Evolutionary conservation across 352 stramenopile genomes (phyloP).

Genomic region (Globisporangium solare): DNA sequence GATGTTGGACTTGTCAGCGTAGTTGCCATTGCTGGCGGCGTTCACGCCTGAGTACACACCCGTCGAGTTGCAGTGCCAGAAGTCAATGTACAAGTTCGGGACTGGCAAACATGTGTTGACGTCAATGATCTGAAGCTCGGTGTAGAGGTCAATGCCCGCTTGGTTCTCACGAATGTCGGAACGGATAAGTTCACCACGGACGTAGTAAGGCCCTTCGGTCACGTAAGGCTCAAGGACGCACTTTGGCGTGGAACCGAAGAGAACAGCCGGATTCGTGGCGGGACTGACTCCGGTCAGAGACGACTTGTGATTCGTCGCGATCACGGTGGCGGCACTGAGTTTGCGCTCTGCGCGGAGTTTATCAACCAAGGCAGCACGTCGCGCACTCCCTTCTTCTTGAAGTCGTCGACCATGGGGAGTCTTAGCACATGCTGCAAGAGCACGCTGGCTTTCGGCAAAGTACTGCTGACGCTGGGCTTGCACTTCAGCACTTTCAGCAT

Average conservation of each 20-base stretch:
- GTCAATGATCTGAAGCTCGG: constrained; percentile 15
- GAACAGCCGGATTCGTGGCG: not conserved
- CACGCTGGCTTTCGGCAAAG: constrained; percentile 1
- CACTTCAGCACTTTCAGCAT: not conserved
- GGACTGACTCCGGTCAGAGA: not conserved
- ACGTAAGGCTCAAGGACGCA: constrained; percentile 15
- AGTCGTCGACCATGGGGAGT: constrained; percentile 4
- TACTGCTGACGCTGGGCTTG: not conserved
- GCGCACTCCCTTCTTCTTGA: not conserved
- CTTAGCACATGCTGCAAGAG: constrained; percentile 6
- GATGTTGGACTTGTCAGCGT: not conserved
- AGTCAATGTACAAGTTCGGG: constrained; percentile 11
- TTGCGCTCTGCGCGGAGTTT: constrained; percentile 2
- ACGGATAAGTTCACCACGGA: constrained; percentile 10
- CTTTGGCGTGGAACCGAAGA: constrained; percentile 9
- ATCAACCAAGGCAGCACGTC: constrained; percentile 2
- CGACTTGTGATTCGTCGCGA: constrained; percentile 11
- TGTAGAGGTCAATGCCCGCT: constrained; percentile 5
- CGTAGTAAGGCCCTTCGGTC: constrained; percentile 13
- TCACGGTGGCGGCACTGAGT: constrained; percentile 4
- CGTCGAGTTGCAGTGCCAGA: constrained; percentile 16
- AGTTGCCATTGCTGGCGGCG: constrained; percentile 7
- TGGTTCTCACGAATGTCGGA: constrained; percentile 12
- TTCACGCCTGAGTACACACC: constrained; percentile 12
- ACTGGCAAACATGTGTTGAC: constrained; percentile 13